phyloP scores from a whole-genome alignment of 495 filamentous ascomycete species.

The Lineolata rhizophorae region DNA sequence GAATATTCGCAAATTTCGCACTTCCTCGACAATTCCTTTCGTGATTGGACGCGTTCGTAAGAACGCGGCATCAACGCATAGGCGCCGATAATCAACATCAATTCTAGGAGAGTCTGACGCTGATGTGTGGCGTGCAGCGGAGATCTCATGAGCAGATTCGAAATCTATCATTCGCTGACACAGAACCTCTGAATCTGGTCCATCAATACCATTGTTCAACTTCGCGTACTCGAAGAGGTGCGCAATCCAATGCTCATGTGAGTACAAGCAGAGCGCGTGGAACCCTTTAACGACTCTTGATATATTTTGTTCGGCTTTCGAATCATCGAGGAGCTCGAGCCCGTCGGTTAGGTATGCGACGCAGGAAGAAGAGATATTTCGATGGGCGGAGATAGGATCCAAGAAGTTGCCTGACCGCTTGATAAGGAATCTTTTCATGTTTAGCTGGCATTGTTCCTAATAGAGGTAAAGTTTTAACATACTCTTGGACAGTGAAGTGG shows the following conservation, averaged over 20 bases:
- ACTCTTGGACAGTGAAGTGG: neutral
- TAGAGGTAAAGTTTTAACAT: neutral
- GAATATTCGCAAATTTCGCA: no score
- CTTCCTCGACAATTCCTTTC: no score
- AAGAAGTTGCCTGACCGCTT: neutral
- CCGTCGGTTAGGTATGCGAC: neutral
- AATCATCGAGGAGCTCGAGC: neutral
- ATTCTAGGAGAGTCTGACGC: neutral
- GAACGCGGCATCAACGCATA: neutral
- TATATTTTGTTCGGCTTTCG: neutral
- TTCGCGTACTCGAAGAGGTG: neutral
- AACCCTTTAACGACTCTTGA: neutral
- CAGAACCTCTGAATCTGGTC: neutral
- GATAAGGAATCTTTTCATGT: neutral
- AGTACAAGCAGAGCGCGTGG: neutral
- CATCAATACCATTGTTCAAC: neutral
- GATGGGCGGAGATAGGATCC: neutral
- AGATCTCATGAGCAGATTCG: neutral
- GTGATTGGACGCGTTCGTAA: no score
- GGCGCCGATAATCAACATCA: neutral
- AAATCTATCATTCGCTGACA: neutral
- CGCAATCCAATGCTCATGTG: neutral
- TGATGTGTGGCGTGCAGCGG: neutral
- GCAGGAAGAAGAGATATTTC: neutral
- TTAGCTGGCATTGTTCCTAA: neutral